These are phyloP conservation scores for Neocucurbitaria cava DNA, from an alignment of 2,329 filamentous ascomycete species.

Conservation along the genomic window DNA sequence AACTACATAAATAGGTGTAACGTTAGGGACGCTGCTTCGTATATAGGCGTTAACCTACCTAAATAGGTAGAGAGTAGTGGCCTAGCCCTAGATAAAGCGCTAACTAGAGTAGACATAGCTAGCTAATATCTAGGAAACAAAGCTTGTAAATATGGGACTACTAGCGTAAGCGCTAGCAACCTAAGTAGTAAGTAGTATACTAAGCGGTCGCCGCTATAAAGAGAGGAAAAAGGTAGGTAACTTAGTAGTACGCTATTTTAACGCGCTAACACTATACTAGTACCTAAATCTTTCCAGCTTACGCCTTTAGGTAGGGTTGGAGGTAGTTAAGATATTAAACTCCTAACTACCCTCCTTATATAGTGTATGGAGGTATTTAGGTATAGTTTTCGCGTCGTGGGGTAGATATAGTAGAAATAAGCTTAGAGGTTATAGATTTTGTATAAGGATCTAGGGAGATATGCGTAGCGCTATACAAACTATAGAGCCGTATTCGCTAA, in stretches of 20 bases:
- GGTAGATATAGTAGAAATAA: neutral
- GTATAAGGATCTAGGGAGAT: neutral
- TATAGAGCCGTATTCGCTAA: neutral
- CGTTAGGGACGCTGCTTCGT: neutral
- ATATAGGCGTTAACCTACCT: neutral
- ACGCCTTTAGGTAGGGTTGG: neutral
- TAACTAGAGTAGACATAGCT: neutral
- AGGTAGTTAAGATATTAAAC: too few relatives aligned
- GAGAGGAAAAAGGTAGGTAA: too few relatives aligned
- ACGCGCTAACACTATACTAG: too few relatives aligned
- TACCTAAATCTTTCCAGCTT: neutral
- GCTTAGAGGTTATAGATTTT: neutral
- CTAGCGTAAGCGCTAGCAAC: too few relatives aligned
- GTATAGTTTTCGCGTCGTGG: too few relatives aligned
- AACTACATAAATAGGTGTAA: neutral
- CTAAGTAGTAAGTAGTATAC: neutral
- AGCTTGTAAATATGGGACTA: slow-evolving; percentile 7
- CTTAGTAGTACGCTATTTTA: too few relatives aligned
- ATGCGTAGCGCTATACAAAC: neutral
- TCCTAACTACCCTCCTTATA: too few relatives aligned
- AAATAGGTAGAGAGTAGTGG: neutral
- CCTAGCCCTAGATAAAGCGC: neutral
- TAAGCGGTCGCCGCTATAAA: neutral
- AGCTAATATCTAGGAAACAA: too few relatives aligned
- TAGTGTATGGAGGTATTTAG: too few relatives aligned